These are phyloP conservation scores for Sugiyamaella lignohabitans DNA, from an alignment of 805 yeast species.

Conservation along the genomic window DNA sequence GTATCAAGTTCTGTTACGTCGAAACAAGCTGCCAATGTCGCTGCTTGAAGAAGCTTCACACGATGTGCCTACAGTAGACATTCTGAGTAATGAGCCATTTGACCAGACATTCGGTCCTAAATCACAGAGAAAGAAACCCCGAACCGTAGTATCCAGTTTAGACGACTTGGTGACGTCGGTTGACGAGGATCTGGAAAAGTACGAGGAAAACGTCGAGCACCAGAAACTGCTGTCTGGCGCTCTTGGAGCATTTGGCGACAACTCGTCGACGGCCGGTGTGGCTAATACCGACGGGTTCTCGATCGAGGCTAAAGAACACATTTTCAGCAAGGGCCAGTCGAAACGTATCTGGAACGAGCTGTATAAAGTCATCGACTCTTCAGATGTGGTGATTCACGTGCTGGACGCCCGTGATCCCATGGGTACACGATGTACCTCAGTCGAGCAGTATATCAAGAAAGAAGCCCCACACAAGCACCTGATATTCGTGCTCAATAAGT, in stretches of 20 bases:
- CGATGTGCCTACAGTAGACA: conserved; percentile 63
- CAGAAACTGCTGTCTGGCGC: conserved; percentile 37
- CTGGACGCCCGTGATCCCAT: conserved; percentile 96
- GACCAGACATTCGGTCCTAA: conserved; percentile 87
- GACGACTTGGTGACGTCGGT: conserved; percentile 68
- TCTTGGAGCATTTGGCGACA: conserved; percentile 28
- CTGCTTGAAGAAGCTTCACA: conserved; percentile 67
- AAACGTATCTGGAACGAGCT: conserved; percentile 98
- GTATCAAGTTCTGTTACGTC: conserved; percentile 77
- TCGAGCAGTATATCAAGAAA: conserved; percentile 84
- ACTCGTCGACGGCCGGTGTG: neutral
- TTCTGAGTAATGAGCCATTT: conserved; percentile 84
- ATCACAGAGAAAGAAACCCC: conserved; percentile 86
- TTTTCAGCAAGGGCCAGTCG: conserved; percentile 94
- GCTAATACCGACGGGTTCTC: conserved; percentile 81
- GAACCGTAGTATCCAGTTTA: conserved; percentile 67
- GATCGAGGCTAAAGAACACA: conserved; percentile 88
- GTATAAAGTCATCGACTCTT: conserved; percentile 93
- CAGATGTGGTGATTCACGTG: conserved; percentile 95
- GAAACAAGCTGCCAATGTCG: conserved; percentile 95
- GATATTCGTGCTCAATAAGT: conserved; percentile 89
- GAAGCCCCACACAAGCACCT: conserved; percentile 97
- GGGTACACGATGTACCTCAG: conserved; percentile 91
- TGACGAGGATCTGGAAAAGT: conserved; percentile 49
- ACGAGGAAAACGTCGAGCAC: conserved; percentile 65